Conservation (phyloP, 2,329 filamentous ascomycete species). For the Plectosphaerella plurivora region DNA sequence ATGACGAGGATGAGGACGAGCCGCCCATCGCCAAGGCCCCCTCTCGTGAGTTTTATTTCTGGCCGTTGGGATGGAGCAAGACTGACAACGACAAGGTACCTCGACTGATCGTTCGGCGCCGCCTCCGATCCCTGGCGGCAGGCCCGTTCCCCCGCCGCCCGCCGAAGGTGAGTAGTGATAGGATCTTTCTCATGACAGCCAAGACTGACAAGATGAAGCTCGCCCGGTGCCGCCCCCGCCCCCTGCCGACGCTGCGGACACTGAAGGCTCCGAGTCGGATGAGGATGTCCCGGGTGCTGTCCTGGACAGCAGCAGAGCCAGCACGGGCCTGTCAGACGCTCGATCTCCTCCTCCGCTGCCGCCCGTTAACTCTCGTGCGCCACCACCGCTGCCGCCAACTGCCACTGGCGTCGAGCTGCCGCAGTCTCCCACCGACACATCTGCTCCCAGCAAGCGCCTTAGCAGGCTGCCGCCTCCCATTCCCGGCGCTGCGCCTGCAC, state of each 20-base stretch:
- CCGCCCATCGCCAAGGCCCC: slow-evolving; percentile 9
- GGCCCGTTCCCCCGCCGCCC: slow-evolving; percentile 51
- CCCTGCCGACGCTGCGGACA: slow-evolving; percentile 56
- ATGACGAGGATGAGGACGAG: slow-evolving; percentile 32
- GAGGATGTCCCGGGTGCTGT: slow-evolving; percentile 67
- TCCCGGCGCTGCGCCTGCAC: slow-evolving; percentile 46
- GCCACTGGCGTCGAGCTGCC: slow-evolving; percentile 33
- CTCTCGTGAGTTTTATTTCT: slow-evolving; percentile 3
- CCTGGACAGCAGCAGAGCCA: slow-evolving; percentile 4
- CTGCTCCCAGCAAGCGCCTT: slow-evolving; percentile 43
- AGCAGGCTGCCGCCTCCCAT: slow-evolving; percentile 59
- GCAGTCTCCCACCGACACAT: slow-evolving; percentile 34
- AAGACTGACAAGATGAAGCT: slow-evolving; percentile 35
- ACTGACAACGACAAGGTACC: slow-evolving; percentile 26
- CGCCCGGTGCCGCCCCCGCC: slow-evolving; percentile 56
- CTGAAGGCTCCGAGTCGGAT: slow-evolving; percentile 79
- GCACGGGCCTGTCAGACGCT: slow-evolving; percentile 2
- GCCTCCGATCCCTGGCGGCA: slow-evolving; percentile 45
- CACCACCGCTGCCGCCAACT: slow-evolving; percentile 27
- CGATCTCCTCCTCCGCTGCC: slow-evolving; percentile 37
- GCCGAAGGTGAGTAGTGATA: slow-evolving; percentile 53
- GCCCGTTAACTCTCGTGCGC: slow-evolving; percentile 22
- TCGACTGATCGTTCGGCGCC: slow-evolving; percentile 37
- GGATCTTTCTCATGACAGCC: slow-evolving; percentile 1
- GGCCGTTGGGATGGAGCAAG: neutral